Evolutionary conservation across 139 green algal species (phyloP), one percentile per base, ranked within the genome.

Genomic region (Coelastrella sp.): DNA sequence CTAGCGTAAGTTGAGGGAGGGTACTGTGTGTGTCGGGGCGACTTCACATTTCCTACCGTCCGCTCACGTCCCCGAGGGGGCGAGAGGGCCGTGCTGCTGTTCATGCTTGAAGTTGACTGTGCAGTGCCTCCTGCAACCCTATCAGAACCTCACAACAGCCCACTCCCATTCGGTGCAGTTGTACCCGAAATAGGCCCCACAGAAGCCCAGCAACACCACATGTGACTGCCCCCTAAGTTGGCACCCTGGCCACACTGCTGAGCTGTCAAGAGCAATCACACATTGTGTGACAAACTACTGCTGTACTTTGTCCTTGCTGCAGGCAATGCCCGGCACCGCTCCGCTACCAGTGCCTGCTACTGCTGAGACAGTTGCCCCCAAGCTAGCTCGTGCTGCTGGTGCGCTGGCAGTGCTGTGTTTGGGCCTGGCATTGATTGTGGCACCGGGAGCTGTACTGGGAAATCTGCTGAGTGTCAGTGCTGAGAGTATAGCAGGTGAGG

Each of bases 381-480:
- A 80, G 83, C 4, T 88, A 14, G 83, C 66, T 11, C 83, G 83
- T 56, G 54, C 66, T 66, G 83, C 83, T 8, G 83, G 16, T n/a
- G 83, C 66, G 14, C 83, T 88, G 11, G 65, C 66, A 0, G 66
- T 88, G 47, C 66, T 88, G 65, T 5, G 16, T 7, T 22, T 88
- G n/a, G 83, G 83, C 10, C 7, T 79, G 16, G 83, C 32, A 7
- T 66, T 88, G 47, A 54, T 88, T 47, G 23, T 88, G 83, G 65
- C 66, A 19, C 83, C 83, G 6, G 66, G 83, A 7, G 32, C 20
- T 54, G 83, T 88, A 22, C 54, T 88, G 65, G 83, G 83, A 13
- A 80, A 68, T 22, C 83, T 88, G 32, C 66, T 88, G 23, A 88
- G 66, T 23, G 76, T 73, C 5, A 80, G 59, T 22, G 83, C 83